Conservation (phyloP, 176 grass and related monocot species). For the Puccinellia tenuiflora region DNA sequence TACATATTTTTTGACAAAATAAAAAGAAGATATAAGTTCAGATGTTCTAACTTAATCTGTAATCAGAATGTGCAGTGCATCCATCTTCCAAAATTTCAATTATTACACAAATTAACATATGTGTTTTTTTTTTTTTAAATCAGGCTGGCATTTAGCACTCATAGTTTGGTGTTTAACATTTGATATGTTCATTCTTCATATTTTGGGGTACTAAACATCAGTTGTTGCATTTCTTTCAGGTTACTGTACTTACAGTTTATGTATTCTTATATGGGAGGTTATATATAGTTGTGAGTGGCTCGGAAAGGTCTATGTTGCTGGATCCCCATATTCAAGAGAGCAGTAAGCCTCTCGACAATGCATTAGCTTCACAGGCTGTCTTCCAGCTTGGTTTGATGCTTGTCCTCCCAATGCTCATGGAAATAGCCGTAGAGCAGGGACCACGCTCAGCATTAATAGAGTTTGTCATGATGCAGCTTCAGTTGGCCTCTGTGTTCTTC, state of each 20-base stretch:
- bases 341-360: constrained; percentile 57
- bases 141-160: not conserved
- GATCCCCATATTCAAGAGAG: constrained; percentile 49
- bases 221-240: constrained; percentile 33
- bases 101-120: no score
- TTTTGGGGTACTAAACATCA: constrained; percentile 25
- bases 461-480: constrained; percentile 93
- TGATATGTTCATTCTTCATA: not conserved
- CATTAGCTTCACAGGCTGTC: constrained; percentile 73
- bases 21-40: no score
- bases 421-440: constrained; percentile 83
- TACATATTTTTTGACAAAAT: no score
- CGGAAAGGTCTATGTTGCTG: constrained; percentile 70
- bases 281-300: constrained; percentile 81
- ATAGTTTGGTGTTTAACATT: not conserved
- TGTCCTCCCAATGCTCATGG: constrained; percentile 89
- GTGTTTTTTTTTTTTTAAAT: no score
- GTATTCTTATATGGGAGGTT: constrained; percentile 83
- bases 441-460: constrained; percentile 76
- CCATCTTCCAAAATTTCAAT: no score
- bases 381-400: constrained; percentile 85
- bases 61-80: no score
- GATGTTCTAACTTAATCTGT: no score
- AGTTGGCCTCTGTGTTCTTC: constrained; percentile 81
- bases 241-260: constrained; percentile 86